Percentiles rank a stretch among this genome's conserved stretches.
phyloP scores from a whole-genome alignment of 1,139 yeast genomes.

The Magnusiomyces paraingens region DNA sequence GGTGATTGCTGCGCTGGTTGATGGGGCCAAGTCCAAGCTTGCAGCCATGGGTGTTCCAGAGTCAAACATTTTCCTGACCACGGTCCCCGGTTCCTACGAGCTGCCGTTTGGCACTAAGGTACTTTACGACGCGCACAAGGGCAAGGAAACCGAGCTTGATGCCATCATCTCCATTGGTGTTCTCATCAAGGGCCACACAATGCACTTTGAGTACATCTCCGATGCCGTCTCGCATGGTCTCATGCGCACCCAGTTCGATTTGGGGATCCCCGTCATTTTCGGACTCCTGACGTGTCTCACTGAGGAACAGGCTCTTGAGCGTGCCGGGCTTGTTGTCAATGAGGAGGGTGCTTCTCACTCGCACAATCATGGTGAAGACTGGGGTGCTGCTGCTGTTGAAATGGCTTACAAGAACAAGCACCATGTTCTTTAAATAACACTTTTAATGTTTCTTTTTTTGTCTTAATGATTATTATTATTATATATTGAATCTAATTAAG shows the following conservation, averaged over 20 bases:
- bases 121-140: slow-evolving; percentile 32
- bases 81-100: slow-evolving; percentile 94
- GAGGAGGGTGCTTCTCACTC: slow-evolving; percentile 42
- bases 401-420: slow-evolving; percentile 42
- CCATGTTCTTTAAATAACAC: neutral
- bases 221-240: slow-evolving; percentile 82
- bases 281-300: slow-evolving; percentile 91
- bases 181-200: slow-evolving; percentile 90
- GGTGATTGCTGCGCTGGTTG: slow-evolving; percentile 71
- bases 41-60: slow-evolving; percentile 60
- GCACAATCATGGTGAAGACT: slow-evolving; percentile 95
- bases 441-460: slow-evolving; percentile 3
- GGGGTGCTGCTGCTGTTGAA: slow-evolving; percentile 99
- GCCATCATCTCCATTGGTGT: slow-evolving; percentile 93
- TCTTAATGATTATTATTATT: neutral
- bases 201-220: slow-evolving; percentile 97
- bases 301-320: slow-evolving; percentile 85
- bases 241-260: slow-evolving; percentile 71
- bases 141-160: slow-evolving; percentile 52
- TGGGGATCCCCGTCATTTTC: slow-evolving; percentile 76
- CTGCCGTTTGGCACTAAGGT: slow-evolving; percentile 70
- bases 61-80: slow-evolving; percentile 69
- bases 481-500: neutral
- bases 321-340: slow-evolving; percentile 69
- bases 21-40: slow-evolving; percentile 65